Percentiles rank a stretch among this genome's conserved stretches.
Evolutionary conservation across 805 yeast genomes (phyloP).

Genomic region (Candida montana): DNA sequence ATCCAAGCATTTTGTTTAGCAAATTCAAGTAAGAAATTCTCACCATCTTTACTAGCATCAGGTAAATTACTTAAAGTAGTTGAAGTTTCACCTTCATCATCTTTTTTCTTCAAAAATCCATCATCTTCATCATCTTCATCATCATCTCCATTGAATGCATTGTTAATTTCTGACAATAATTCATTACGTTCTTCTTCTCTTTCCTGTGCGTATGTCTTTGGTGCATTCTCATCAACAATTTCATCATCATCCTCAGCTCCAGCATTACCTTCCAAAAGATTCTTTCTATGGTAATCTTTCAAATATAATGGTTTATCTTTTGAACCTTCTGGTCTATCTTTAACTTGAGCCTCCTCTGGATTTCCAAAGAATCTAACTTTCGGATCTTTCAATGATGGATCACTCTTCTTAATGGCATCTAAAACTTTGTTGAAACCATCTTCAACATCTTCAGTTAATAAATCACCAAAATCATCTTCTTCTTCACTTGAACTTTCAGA

Average conservation of each 20-base stretch:
- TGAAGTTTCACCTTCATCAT: slow-evolving; percentile 25
- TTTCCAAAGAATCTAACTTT: slow-evolving; percentile 69
- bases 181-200: slow-evolving; percentile 71
- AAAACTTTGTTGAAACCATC: slow-evolving; percentile 70
- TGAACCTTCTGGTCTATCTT: slow-evolving; percentile 15
- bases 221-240: slow-evolving; percentile 43
- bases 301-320: slow-evolving; percentile 72
- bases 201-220: slow-evolving; percentile 67
- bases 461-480: slow-evolving; percentile 89
- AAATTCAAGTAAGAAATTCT: slow-evolving; percentile 68
- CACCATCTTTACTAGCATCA: slow-evolving; percentile 56
- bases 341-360: slow-evolving; percentile 37
- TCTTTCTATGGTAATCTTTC: slow-evolving; percentile 89
- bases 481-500: slow-evolving; percentile 47
- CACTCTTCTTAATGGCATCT: slow-evolving; percentile 61
- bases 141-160: slow-evolving; percentile 49
- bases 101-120: slow-evolving; percentile 58
- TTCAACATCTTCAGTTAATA: slow-evolving; percentile 83
- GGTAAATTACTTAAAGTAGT: slow-evolving; percentile 42
- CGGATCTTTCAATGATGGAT: slow-evolving; percentile 62
- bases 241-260: slow-evolving; percentile 47
- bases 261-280: slow-evolving; percentile 56
- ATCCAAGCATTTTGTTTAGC: slow-evolving; percentile 84
- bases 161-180: slow-evolving; percentile 71
- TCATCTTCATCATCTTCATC: slow-evolving; percentile 37